Evolutionary conservation across 805 yeast genomes (phyloP), one percentile per base, ranked within the genome.

Genomic region (Ogataea haglerorum): DNA sequence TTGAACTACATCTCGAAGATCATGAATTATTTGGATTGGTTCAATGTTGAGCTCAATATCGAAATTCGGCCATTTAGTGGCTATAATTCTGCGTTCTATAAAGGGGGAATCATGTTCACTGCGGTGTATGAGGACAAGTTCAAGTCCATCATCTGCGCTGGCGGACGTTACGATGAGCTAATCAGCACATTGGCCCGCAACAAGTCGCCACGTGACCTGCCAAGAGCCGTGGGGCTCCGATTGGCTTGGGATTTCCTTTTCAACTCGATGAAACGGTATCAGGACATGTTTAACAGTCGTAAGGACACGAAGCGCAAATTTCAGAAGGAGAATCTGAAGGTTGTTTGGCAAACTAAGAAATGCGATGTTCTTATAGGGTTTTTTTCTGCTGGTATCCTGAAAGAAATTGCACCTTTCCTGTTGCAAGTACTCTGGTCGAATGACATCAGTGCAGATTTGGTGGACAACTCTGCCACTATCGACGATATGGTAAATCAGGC

Each of bases 111-210:
- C 2, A 88, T 93, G 95, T 93, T 91, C 58, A 95, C 88, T 51
- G 87, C 85, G 0, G 75, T 88, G 1, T 75, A 79, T 48, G 84
- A 86, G 40, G 82, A 79, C 3, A 79, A 71, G 52, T 56, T 47
- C 58, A 68, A 55, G 42, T 49, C 67, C 5, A 69, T 82, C 23
- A 67, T 93, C 29, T 93, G 93, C 12, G 91, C 93, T 0, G 99
- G 99, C 32, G 99, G 99, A 2, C 69, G 99, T 40, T 93, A 89
- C 57, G 98, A 91, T 54, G 68, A 70, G 15, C 69, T 93, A 48
- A 76, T 89, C 10, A 68, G 77, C 3, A 71, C 80, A 13, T 72
- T 88, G 45, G 76, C 91, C 0, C 79, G 85, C 49, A 58, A 63
- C 32, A 64, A 61, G 36, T 46, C 58, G 9, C 48, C 59, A 1